Evolutionary conservation across 192 early-diverging fungal species (phyloP).

Genomic region (Gamsiella multidivaricata): DNA sequence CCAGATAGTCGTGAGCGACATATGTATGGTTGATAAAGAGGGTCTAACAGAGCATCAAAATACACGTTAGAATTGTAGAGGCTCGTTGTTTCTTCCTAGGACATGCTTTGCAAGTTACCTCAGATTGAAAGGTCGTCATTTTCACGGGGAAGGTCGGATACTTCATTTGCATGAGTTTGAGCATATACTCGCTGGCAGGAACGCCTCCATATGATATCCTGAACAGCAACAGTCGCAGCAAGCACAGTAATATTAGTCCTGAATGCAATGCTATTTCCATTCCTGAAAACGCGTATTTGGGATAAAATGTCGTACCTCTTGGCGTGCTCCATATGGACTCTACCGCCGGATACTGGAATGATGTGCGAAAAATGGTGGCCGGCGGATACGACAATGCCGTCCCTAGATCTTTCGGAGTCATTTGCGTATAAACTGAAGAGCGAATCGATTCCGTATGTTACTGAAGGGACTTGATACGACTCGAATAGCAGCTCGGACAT

Average conservation of each 20-base stretch:
- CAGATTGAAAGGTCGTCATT: conserved; percentile 78
- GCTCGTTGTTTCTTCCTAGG: no score
- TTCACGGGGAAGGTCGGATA: conserved; percentile 90
- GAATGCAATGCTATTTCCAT: no score
- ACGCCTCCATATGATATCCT: conserved; percentile 85
- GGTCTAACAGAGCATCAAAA: conserved; percentile 53
- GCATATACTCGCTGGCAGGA: conserved; percentile 82
- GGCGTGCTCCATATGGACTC: conserved; percentile 68
- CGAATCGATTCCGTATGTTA: conserved; percentile 88
- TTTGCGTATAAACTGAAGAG: conserved; percentile 89
- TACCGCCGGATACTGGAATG: conserved; percentile 77
- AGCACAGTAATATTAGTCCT: no score
- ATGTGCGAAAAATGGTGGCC: conserved; percentile 80
- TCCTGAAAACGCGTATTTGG: no score
- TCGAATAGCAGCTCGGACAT: conserved; percentile 93
- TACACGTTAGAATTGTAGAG: no score
- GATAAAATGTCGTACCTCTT: conserved; percentile 72
- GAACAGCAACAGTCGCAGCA: background rate
- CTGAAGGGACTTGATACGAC: conserved; percentile 78
- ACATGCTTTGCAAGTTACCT: conserved; percentile 61
- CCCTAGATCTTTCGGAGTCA: conserved; percentile 62
- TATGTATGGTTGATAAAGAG: conserved; percentile 75
- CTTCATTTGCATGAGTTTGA: conserved; percentile 90
- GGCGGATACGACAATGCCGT: conserved; percentile 78
- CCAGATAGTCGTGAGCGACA: conserved; percentile 80